These are phyloP conservation scores for Vitellaria paradoxa DNA, from an alignment of 179 eudicot species.

Conservation along the genomic window DNA sequence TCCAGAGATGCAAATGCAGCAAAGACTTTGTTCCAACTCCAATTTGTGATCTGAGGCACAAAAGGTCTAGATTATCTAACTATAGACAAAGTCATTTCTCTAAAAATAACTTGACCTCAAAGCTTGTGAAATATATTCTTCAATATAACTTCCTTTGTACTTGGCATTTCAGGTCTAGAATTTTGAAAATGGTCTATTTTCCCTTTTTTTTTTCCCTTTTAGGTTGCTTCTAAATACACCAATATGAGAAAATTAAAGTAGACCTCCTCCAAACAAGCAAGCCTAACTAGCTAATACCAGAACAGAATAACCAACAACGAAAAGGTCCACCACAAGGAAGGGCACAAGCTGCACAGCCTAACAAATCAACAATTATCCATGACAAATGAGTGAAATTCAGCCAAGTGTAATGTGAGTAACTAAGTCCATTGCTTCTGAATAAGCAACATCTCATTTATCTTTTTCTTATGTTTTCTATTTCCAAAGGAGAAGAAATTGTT, in stretches of 20 bases:
- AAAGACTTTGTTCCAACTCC: neutral
- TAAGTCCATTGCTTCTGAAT: neutral
- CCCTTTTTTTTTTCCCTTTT: no score
- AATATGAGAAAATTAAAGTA: neutral
- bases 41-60: neutral
- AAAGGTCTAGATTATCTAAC: neutral
- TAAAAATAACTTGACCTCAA: neutral
- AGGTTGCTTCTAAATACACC: neutral
- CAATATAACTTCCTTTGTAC: neutral
- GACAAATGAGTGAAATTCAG: neutral
- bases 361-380: neutral
- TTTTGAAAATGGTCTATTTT: neutral
- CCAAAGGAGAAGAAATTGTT: constrained; percentile 1
- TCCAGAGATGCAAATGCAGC: neutral
- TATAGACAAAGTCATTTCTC: neutral
- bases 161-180: neutral
- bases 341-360: neutral
- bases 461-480: neutral
- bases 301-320: neutral
- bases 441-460: constrained; percentile 9
- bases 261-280: neutral
- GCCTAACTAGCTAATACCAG: neutral
- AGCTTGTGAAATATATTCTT: neutral
- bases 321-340: neutral
- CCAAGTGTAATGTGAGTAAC: neutral